Evolutionary conservation across 345 rosid genomes (phyloP).

Genomic region (Pistacia vera): DNA sequence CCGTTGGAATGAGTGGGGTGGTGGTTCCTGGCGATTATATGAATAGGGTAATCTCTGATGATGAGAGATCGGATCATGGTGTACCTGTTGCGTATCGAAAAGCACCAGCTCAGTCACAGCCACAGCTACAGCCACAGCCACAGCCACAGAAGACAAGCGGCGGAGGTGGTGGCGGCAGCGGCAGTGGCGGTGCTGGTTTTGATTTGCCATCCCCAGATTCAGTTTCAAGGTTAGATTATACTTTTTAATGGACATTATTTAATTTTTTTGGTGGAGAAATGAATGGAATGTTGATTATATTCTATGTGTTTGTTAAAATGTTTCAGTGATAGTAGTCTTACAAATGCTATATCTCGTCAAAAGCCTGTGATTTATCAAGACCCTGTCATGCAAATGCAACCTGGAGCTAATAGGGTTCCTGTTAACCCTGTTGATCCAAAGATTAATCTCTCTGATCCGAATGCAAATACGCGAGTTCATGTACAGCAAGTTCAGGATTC

Average conservation of each 20-base stretch:
- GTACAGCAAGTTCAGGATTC: conserved; percentile 26
- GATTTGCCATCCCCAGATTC: conserved; percentile 90
- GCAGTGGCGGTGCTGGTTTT: conserved; percentile 41
- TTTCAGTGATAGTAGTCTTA: conserved; percentile 80
- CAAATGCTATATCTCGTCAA: conserved; percentile 61
- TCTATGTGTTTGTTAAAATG: conserved; percentile 33
- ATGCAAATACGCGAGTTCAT: conserved; percentile 52
- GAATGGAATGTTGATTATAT: conserved; percentile 30
- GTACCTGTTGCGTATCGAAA: conserved; percentile 60
- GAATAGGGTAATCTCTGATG: conserved; percentile 68
- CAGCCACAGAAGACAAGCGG: conserved; percentile 56
- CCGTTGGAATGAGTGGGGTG: conserved; percentile 44
- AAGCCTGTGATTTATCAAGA: conserved; percentile 73
- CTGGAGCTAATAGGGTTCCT: conserved; percentile 50
- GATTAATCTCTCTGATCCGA: conserved; percentile 61
- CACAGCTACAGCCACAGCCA: conserved; percentile 46
- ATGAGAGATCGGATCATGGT: conserved; percentile 92
- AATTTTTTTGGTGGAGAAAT: conserved; percentile 6
- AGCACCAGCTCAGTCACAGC: conserved; percentile 41
- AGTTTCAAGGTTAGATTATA: conserved; percentile 68
- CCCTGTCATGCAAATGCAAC: conserved; percentile 57
- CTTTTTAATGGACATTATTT: neutral
- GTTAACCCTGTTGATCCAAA: conserved; percentile 53
- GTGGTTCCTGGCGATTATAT: conserved; percentile 50
- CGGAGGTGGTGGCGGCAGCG: conserved; percentile 43